A percentile compares a stretch with the other conserved stretches of the same genome.
phyloP scores from a whole-genome alignment of 2,329 filamentous ascomycete species.

The Penicillium thymicola region DNA sequence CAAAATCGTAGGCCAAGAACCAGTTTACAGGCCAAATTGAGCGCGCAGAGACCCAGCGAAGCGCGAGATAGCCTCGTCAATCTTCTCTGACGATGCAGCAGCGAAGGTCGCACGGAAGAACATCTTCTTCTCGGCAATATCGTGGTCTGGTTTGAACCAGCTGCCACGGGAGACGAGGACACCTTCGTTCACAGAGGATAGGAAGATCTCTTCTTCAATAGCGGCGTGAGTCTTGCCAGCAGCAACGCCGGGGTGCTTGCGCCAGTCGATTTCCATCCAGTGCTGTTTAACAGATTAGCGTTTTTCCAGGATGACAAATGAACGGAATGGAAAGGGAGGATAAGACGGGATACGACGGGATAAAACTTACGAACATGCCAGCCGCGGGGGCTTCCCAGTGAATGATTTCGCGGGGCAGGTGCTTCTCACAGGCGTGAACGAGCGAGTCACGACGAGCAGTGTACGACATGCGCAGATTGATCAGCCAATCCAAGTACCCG shows the following conservation, averaged over 20 bases:
- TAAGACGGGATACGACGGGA: background rate
- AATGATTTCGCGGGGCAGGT: conserved; percentile 70
- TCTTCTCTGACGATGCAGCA: conserved; percentile 67
- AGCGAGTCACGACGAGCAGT: conserved; percentile 74
- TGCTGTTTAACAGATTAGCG: conserved; percentile 31
- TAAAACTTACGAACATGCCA: conserved; percentile 83
- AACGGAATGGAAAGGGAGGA: background rate
- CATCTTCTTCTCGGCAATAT: conserved; percentile 58
- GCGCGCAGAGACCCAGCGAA: conserved; percentile 71
- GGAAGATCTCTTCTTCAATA: conserved; percentile 85
- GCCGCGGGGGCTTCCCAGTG: conserved; percentile 76
- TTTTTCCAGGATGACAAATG: background rate
- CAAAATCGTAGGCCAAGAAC: background rate
- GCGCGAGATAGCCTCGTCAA: conserved; percentile 68
- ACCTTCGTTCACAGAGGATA: conserved; percentile 68
- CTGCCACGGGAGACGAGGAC: conserved; percentile 80
- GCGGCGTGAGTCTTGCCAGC: conserved; percentile 38
- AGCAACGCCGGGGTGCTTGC: conserved; percentile 42
- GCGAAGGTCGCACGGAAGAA: conserved; percentile 92
- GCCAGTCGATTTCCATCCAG: conserved; percentile 49
- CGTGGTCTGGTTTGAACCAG: conserved; percentile 81
- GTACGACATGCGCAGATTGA: conserved; percentile 76
- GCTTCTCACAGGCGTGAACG: conserved; percentile 73
- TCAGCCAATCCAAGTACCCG: conserved; percentile 86
- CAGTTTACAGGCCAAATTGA: conserved; percentile 50